Conservation (phyloP, 2,329 filamentous ascomycete genomes). For the Alternaria gaisen region DNA sequence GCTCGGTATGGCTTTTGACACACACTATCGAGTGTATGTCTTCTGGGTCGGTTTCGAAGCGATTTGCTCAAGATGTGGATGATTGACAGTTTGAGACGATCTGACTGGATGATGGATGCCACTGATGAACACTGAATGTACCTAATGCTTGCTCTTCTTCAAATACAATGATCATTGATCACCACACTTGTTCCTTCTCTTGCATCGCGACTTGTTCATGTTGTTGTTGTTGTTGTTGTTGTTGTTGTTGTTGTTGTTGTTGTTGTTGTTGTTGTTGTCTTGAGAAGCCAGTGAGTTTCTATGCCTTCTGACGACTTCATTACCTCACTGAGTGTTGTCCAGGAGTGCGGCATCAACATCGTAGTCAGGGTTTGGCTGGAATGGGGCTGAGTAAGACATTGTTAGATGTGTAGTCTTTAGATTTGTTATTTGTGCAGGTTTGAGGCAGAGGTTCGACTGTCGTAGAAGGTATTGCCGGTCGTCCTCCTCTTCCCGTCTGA, state of each 20-base stretch:
- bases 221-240: no score
- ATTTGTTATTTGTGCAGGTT: neutral
- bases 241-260: neutral
- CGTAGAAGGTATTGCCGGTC: slow-evolving; percentile 31
- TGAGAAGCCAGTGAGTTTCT: neutral
- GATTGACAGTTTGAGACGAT: slow-evolving; percentile 28
- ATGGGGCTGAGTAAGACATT: neutral
- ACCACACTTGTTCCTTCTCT: slow-evolving; percentile 9
- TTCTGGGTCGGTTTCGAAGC: slow-evolving; percentile 18
- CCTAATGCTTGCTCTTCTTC: slow-evolving; percentile 18
- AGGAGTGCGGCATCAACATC: neutral
- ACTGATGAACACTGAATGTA: slow-evolving; percentile 12
- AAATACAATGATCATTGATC: slow-evolving; percentile 29
- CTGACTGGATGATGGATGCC: slow-evolving; percentile 28
- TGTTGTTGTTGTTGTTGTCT: neutral
- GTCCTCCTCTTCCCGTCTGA: slow-evolving; percentile 17
- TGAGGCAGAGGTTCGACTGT: neutral
- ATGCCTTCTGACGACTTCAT: neutral
- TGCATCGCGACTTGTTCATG: slow-evolving; percentile 13
- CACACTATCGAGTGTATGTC: slow-evolving; percentile 19
- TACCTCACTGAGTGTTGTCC: neutral
- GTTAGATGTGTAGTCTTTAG: neutral
- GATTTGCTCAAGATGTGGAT: slow-evolving; percentile 25
- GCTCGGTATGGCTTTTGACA: slow-evolving; percentile 12
- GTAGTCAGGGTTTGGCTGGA: neutral